Evolutionary conservation across 768 basidiomycete species (phyloP), one percentile per base, ranked within the genome.

Genomic region (Coprinellus aureogranulatus): DNA sequence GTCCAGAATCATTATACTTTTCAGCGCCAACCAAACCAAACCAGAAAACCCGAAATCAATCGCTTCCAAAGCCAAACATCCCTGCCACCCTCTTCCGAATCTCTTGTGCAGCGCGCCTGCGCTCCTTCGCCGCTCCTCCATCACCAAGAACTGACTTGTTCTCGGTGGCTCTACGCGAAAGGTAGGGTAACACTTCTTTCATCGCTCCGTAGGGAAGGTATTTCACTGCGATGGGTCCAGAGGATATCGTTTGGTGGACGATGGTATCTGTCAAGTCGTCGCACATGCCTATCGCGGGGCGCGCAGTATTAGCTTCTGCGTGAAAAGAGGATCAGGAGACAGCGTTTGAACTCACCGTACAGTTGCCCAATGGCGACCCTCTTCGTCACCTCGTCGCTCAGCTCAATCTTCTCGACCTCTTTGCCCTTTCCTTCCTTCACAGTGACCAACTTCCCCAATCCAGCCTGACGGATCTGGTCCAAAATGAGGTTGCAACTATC

Each of bases 151-250:
- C 80, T 0, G 88, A 87, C 71, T 93, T 95, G 76, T 98, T 97
- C 84, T 97, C 94, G 45, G 94, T 86, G 0, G 94, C 94, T 16
- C 95, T 80, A 30, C 94, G 81, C 40, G 88, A 81, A 9, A 97
- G 81, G 69, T 96, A 98, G 0, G 95, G 94, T 85, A 97, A 88
- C 10, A 93, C 89, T 64, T 91, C 88, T 1, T 77, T 72, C 8
- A 92, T 73, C 1, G 82, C 77, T 6, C 92, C 91, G 59, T 92
- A 92, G 0, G 90, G 92, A 14, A 92, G 77, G 61, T 90, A 88
- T 81, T 96, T 96, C 72, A 93, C 79, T 0, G 91, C 84, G 54
- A 91, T 81, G 0, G 94, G 92, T n/a, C 77, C 74, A 18, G 58
- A 63, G 0, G 77, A 77, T 52, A 68, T 74, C 22, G 84, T 85